Evolutionary conservation across 192 early-diverging fungal species (phyloP), one percentile per base, ranked within the genome.

Genomic region (Coemansia sp.): DNA sequence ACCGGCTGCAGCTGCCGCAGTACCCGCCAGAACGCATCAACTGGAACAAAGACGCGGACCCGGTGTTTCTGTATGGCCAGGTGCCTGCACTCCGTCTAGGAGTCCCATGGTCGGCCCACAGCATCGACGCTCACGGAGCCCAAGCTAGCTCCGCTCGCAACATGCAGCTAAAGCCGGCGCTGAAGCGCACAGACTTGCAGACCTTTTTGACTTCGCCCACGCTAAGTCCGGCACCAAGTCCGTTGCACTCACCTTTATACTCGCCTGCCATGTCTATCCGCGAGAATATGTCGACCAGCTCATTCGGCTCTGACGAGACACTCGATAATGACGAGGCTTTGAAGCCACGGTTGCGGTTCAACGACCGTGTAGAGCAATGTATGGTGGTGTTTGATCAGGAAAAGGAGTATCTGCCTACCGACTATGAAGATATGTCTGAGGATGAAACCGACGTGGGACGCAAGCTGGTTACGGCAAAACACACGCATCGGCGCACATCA

Each of bases 1-100:
- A 51, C 41, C 57, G 64, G 11, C 57, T 70, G 57, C 64, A 68
- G 61, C 61, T 71, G 39, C 68, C 68, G 16, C 50, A 45, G 38
- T 78, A 71, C 38, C 75, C 75, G 35, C 75, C 75, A 2, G 75
- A 78, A 50, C 55, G 59, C 43, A 78, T 78, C 53, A 78, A 78
- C 65, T 78, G 75, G 75, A 78, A 78, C 61, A 71, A 71, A 40
- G 75, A 78, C 59, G 75, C 75, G 0, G 75, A 78, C 61, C 75
- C 69, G 14, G 68, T 65, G 49, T 78, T 78, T 40, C 69, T 78
- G 15, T 78, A 78, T 39, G 75, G 65, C 3, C 75, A 68, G 52
- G 67, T 70, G 42, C 75, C 69, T 2, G 75, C 64, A 4, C 52
- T 78, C 14, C 60, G 68, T 4, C 59, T 72, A 2, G 65, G 64